phyloP scores from a whole-genome alignment of 768 basidiomycete genomes.

The Lactarius akahatsu region DNA sequence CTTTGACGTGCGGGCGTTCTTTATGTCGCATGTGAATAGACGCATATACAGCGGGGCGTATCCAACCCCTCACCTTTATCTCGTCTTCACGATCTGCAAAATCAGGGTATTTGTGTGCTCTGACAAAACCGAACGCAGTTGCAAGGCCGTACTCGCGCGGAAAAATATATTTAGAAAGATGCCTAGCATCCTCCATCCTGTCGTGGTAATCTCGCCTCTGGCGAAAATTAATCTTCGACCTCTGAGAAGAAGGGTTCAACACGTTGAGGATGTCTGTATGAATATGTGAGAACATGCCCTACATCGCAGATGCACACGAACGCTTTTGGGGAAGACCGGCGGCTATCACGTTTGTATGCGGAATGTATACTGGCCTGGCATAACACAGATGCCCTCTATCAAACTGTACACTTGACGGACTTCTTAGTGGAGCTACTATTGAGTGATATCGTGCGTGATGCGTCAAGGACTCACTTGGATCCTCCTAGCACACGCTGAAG shows the following conservation, averaged over 20 bases:
- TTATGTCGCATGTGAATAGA: conserved; percentile 33
- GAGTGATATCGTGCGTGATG: conserved; percentile 1
- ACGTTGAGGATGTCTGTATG: conserved; percentile 63
- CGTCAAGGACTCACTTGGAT: conserved; percentile 6
- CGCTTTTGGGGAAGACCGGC: conserved; percentile 71
- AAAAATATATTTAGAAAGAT: conserved; percentile 82
- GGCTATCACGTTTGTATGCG: conserved; percentile 48
- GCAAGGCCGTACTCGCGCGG: conserved; percentile 71
- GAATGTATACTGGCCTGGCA: conserved; percentile 53
- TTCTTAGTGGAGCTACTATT: conserved; percentile 35
- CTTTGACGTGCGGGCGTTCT: conserved; percentile 47
- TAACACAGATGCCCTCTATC: conserved; percentile 66
- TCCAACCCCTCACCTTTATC: conserved; percentile 52
- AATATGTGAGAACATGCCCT: not conserved
- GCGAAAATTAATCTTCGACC: conserved; percentile 34
- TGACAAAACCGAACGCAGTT: conserved; percentile 50
- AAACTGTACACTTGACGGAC: conserved; percentile 53
- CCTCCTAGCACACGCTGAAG: not conserved
- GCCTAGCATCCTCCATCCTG: conserved; percentile 53
- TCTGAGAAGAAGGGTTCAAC: conserved; percentile 46
- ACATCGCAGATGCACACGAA: conserved; percentile 37
- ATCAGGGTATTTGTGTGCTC: conserved; percentile 44
- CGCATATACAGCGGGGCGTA: not conserved
- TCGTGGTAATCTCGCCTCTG: conserved; percentile 43
- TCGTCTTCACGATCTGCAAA: conserved; percentile 64